Evolutionary conservation across 75 land plant genomes (phyloP).

Genomic region (Gnetum montanum): DNA sequence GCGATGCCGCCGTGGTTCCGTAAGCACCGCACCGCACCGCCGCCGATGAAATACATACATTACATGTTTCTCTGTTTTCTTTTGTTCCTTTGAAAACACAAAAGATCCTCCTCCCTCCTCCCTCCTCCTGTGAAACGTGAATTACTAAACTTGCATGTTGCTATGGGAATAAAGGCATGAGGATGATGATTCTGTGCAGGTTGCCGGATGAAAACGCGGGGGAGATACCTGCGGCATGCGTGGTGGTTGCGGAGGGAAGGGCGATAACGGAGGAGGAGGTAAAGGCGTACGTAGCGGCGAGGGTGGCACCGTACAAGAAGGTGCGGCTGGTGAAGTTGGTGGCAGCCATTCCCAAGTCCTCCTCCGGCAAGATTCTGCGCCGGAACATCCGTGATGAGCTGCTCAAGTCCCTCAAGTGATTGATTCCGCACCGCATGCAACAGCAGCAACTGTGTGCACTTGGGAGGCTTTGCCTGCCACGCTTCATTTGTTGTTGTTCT

Average conservation of each 20-base stretch:
- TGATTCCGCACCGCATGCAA: no score
- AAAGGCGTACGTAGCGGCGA: slow-evolving; percentile 47
- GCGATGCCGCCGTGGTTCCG: slow-evolving; percentile 82
- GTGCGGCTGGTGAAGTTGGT: slow-evolving; percentile 58
- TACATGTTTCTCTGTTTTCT: no score
- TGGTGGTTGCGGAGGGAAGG: slow-evolving; percentile 34
- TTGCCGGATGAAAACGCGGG: slow-evolving; percentile 89
- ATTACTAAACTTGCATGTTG: not conserved
- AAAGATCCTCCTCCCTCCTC: not conserved
- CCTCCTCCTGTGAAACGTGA: not conserved
- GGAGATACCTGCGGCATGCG: slow-evolving; percentile 92
- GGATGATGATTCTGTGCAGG: slow-evolving; percentile 19
- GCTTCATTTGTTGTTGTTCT: no score
- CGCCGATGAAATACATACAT: no score
- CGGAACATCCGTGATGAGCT: slow-evolving; percentile 33
- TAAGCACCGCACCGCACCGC: slow-evolving; percentile 17
- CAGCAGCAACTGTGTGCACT: not conserved
- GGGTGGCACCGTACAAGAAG: slow-evolving; percentile 67
- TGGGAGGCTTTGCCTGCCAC: no score
- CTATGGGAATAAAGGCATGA: not conserved
- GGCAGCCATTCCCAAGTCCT: slow-evolving; percentile 60
- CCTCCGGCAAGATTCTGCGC: slow-evolving; percentile 76
- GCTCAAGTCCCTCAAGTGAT: not conserved
- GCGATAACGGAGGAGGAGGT: slow-evolving; percentile 50
- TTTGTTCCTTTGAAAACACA: not conserved